Conservation (phyloP, 2,329 filamentous ascomycete species). For the Xylariaceae sp. region DNA sequence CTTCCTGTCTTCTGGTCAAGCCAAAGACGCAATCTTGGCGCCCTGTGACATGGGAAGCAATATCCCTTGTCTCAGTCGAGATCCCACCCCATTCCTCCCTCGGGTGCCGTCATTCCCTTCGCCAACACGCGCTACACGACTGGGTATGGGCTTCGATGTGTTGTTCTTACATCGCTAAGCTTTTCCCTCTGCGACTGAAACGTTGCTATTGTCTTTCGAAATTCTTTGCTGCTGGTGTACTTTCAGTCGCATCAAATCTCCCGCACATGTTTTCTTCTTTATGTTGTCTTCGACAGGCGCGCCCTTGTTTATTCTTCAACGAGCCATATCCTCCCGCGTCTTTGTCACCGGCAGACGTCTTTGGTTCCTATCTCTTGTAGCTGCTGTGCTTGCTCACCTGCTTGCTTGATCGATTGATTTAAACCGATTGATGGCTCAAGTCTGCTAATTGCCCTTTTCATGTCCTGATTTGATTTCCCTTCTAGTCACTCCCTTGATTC, state of each 20-base stretch:
- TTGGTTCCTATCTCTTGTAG: conserved; percentile 12
- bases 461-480: conserved; percentile 12
- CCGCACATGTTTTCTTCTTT: conserved; percentile 3
- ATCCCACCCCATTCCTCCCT: conserved; percentile 18
- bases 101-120: conserved; percentile 25
- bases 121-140: conserved; percentile 4
- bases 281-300: background rate
- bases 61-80: conserved; percentile 21
- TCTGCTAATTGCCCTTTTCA: conserved; percentile 14
- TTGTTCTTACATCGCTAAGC: conserved; percentile 1
- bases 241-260: conserved; percentile 16
- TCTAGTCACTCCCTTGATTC: conserved; percentile 20
- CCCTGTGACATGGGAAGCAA: background rate
- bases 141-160: conserved; percentile 7
- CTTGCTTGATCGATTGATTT: conserved; percentile 8
- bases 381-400: conserved; percentile 6
- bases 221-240: conserved; percentile 16
- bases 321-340: conserved; percentile 12
- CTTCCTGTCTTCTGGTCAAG: background rate
- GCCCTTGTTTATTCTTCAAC: conserved; percentile 4
- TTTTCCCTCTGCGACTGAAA: too few relatives aligned
- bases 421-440: conserved; percentile 22
- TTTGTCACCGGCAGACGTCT: conserved; percentile 16
- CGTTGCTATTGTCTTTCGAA: background rate
- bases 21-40: background rate